Evolutionary conservation across 148 eudicot species (phyloP).

Genomic region (Diospyros kaki): DNA sequence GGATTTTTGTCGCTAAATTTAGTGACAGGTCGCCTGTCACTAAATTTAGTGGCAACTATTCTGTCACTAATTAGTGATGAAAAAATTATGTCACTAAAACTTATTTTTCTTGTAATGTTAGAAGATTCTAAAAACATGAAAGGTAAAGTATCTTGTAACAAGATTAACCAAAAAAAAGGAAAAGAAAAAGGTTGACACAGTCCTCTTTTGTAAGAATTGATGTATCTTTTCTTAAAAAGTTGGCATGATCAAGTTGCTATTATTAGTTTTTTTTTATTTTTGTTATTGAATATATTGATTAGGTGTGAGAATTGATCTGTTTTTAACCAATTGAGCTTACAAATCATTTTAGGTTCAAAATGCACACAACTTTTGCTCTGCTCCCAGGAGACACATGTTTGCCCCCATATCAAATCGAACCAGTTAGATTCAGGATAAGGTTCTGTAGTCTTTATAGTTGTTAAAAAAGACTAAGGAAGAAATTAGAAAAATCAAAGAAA

Average conservation of each 20-base stretch:
- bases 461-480: neutral
- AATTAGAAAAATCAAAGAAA: neutral
- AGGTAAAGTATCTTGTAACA: no score
- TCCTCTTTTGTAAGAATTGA: no score
- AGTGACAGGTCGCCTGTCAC: no score
- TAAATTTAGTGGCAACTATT: no score
- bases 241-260: constrained; percentile 2
- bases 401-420: neutral
- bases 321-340: neutral
- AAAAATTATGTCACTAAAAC: no score
- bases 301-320: neutral
- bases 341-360: neutral
- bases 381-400: neutral
- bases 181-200: no score
- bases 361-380: neutral
- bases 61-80: no score
- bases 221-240: no score
- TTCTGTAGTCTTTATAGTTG: neutral
- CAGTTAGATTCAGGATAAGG: constrained; percentile 1
- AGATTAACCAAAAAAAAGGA: no score
- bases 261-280: neutral
- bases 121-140: no score
- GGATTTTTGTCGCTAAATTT: no score
- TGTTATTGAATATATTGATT: neutral
- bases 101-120: no score